Evolutionary conservation across 2,329 filamentous ascomycete genomes (phyloP).

Genomic region (Alternaria arbusti): DNA sequence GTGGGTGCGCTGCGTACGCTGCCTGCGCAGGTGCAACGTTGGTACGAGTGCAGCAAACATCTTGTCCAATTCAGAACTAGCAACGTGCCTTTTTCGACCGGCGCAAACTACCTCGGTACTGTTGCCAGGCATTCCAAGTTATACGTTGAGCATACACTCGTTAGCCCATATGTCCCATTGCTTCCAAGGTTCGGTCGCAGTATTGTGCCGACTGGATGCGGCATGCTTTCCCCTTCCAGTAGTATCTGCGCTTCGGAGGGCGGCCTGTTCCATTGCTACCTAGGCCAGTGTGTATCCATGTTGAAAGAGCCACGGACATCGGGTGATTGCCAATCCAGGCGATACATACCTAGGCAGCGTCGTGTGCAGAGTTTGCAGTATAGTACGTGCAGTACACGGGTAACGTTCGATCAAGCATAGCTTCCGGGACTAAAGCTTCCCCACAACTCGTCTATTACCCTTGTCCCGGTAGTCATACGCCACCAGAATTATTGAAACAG

Average conservation of each 20-base stretch:
- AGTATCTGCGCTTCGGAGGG: background rate
- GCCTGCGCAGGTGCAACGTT: background rate
- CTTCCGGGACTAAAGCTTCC: slow-evolving; percentile 13
- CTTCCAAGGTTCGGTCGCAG: background rate
- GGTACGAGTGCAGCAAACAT: background rate
- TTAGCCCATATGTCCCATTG: background rate
- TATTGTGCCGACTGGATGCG: background rate
- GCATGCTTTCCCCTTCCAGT: background rate
- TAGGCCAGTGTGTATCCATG: background rate
- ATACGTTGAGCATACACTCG: background rate
- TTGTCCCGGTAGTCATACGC: slow-evolving; percentile 14
- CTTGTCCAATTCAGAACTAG: background rate
- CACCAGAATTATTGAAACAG: slow-evolving; percentile 7
- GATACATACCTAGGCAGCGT: background rate
- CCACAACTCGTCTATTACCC: slow-evolving; percentile 22
- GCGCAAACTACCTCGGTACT: background rate
- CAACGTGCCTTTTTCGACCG: background rate
- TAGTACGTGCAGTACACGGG: slow-evolving; percentile 9
- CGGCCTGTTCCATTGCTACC: background rate
- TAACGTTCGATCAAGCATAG: slow-evolving; percentile 16
- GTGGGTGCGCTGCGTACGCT: background rate
- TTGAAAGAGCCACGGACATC: background rate
- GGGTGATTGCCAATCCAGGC: background rate
- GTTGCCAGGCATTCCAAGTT: background rate
- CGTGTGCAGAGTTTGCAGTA: slow-evolving; percentile 6